phyloP scores from a whole-genome alignment of 202 grass and related monocot genomes.

The Bolboschoenoplectus hybrid region DNA sequence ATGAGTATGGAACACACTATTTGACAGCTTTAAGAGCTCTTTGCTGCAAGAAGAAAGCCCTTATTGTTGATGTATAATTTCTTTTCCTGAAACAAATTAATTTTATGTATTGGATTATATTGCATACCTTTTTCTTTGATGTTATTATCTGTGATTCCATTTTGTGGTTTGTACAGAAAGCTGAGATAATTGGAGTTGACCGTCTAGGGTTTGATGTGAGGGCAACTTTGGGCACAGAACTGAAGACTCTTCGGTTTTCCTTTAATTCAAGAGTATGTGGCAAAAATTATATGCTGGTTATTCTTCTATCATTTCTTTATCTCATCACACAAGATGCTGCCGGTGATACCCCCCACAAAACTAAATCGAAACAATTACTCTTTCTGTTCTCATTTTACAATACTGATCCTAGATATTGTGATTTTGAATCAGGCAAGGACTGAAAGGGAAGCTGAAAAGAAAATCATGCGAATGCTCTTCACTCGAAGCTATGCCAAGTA shows the following conservation, averaged over 20 bases:
- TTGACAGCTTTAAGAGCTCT: constrained; percentile 65
- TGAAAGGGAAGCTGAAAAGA: constrained; percentile 83
- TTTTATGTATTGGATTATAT: constrained; percentile 8
- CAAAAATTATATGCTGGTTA: constrained; percentile 14
- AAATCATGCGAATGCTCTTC: constrained; percentile 93
- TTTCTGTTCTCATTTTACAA: neutral
- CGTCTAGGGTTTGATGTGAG: constrained; percentile 91
- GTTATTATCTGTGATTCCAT: constrained; percentile 6
- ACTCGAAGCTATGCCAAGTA: constrained; percentile 57
- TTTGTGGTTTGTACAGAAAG: constrained; percentile 51
- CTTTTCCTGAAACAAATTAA: constrained; percentile 16
- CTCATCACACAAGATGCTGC: neutral
- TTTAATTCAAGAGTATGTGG: constrained; percentile 71
- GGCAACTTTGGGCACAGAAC: constrained; percentile 77
- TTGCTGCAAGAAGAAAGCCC: constrained; percentile 84
- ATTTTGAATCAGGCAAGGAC: constrained; percentile 59
- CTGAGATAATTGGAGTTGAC: constrained; percentile 79
- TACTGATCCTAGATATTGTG: constrained; percentile 33
- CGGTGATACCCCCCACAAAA: neutral
- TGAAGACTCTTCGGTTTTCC: constrained; percentile 77
- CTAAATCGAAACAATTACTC: neutral
- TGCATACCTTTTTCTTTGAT: constrained; percentile 32
- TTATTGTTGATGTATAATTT: constrained; percentile 70
- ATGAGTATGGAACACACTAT: constrained; percentile 56
- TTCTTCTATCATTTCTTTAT: neutral